Percentiles rank a stretch among this genome's conserved stretches.
Evolutionary conservation across 2,329 filamentous ascomycete genomes (phyloP).

Genomic region (Microcyclospora tardicrescens): DNA sequence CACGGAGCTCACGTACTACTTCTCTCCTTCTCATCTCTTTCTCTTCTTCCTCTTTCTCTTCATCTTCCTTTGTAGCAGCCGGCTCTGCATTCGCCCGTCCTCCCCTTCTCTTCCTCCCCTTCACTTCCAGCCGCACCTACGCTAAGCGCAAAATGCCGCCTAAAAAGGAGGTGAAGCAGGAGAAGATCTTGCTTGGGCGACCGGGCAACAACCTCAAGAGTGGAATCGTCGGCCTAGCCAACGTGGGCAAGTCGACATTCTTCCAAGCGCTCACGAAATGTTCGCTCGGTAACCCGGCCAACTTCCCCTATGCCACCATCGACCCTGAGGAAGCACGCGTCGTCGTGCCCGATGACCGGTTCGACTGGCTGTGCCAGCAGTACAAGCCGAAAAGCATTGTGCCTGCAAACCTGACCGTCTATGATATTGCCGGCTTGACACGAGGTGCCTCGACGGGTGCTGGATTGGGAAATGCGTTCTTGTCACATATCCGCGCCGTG

Average conservation of each 20-base stretch:
- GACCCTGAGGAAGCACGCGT: conserved; percentile 97
- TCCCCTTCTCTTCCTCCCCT: conserved; percentile 5
- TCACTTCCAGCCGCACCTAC: conserved; percentile 33
- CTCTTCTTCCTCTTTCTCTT: conserved; percentile 11
- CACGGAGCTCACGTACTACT: not conserved
- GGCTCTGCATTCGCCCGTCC: conserved; percentile 20
- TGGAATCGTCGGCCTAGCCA: conserved; percentile 96
- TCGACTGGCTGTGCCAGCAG: conserved; percentile 88
- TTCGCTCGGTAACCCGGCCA: conserved; percentile 87
- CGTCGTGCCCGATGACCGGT: conserved; percentile 89
- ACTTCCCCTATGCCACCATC: conserved; percentile 98
- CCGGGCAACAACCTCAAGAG: conserved; percentile 98
- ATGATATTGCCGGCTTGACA: conserved; percentile 95
- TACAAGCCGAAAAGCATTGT: conserved; percentile 96
- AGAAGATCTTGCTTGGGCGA: conserved; percentile 91
- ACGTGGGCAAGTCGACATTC: conserved; percentile 97
- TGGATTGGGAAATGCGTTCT: conserved; percentile 92
- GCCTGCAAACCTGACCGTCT: conserved; percentile 95
- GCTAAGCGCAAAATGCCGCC: conserved; percentile 72
- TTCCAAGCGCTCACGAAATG: conserved; percentile 99
- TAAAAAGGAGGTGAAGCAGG: conserved; percentile 82
- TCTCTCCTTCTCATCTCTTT: conserved; percentile 11
- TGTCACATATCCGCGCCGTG: conserved; percentile 87
- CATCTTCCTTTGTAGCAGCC: conserved; percentile 15
- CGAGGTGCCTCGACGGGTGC: conserved; percentile 93